Percentiles rank a stretch among this genome's conserved stretches.
These are phyloP conservation scores for Phytophthora cactorum DNA, from an alignment of 352 stramenopile genomes.

Conservation along the genomic window DNA sequence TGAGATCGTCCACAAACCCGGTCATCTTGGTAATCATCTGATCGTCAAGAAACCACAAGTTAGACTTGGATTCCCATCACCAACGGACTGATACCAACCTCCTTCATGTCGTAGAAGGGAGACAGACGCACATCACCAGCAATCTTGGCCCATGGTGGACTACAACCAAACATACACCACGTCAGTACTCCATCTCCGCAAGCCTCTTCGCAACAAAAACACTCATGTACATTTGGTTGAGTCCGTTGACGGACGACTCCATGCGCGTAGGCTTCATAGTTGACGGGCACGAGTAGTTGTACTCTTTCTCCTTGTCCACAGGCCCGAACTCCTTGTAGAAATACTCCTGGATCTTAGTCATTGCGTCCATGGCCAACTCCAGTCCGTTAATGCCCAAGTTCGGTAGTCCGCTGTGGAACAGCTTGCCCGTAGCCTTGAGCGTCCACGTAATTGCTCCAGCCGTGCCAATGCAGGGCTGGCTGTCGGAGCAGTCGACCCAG, in stretches of 20 bases:
- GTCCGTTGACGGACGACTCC: constrained; percentile 75
- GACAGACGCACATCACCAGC: constrained; percentile 91
- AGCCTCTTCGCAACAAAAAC: neutral
- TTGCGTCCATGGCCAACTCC: constrained; percentile 88
- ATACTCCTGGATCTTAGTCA: constrained; percentile 84
- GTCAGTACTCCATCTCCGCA: neutral
- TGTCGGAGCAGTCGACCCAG: constrained; percentile 94
- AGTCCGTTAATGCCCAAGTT: constrained; percentile 92
- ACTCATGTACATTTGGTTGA: constrained; percentile 80
- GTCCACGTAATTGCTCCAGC: constrained; percentile 88
- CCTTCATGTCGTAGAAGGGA: constrained; percentile 93
- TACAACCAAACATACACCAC: constrained; percentile 21
- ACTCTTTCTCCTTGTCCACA: constrained; percentile 83
- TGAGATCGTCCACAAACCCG: constrained; percentile 90
- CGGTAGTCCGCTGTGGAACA: constrained; percentile 92
- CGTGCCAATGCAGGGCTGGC: constrained; percentile 93
- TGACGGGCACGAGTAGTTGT: constrained; percentile 91
- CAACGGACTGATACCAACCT: constrained; percentile 43
- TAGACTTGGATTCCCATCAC: too few relatives aligned
- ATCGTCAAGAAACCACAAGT: neutral
- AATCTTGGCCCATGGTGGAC: constrained; percentile 90
- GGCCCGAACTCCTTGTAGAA: constrained; percentile 92
- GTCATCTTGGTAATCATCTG: constrained; percentile 77
- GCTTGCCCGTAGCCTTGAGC: constrained; percentile 90
- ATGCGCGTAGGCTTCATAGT: constrained; percentile 91